phyloP scores from a whole-genome alignment of 257 asterid species.

The Osmanthus fragrans region DNA sequence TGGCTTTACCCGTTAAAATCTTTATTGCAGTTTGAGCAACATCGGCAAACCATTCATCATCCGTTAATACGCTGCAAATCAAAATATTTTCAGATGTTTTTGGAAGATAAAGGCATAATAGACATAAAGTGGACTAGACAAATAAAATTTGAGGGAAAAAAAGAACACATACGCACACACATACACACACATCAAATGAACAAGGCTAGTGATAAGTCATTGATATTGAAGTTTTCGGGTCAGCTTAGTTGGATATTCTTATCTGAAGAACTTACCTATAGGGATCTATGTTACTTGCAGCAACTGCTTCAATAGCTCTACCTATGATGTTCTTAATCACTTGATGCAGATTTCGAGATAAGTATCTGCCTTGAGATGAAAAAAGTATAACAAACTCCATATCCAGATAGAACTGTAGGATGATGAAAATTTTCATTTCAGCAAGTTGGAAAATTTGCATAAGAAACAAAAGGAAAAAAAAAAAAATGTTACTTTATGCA shows the following conservation, averaged over 20 bases:
- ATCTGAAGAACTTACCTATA: conserved; percentile 46
- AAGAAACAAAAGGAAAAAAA: not conserved
- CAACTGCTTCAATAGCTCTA: conserved; percentile 86
- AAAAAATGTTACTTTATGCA: not conserved
- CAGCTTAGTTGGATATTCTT: not conserved
- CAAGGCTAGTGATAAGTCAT: not conserved
- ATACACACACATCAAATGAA: not conserved
- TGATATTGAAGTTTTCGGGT: not conserved
- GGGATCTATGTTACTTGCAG: conserved; percentile 77
- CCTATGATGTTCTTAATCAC: conserved; percentile 85
- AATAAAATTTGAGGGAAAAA: not conserved
- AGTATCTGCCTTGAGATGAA: conserved; percentile 87
- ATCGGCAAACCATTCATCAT: conserved; percentile 95
- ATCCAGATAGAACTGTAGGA: conserved; percentile 82
- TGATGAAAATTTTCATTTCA: not conserved
- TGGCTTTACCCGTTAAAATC: conserved; percentile 67
- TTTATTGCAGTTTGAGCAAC: conserved; percentile 89
- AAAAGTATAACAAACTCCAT: conserved; percentile 97
- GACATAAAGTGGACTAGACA: not conserved
- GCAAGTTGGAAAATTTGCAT: not conserved
- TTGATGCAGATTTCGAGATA: conserved; percentile 84
- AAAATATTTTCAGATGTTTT: not conserved
- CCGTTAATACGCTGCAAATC: conserved; percentile 62
- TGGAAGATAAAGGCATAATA: not conserved
- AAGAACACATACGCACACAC: not conserved